Base-by-base conservation (phyloP, 192 early-diverging fungal genomes). In the Allomyces macrogynus region DNA sequence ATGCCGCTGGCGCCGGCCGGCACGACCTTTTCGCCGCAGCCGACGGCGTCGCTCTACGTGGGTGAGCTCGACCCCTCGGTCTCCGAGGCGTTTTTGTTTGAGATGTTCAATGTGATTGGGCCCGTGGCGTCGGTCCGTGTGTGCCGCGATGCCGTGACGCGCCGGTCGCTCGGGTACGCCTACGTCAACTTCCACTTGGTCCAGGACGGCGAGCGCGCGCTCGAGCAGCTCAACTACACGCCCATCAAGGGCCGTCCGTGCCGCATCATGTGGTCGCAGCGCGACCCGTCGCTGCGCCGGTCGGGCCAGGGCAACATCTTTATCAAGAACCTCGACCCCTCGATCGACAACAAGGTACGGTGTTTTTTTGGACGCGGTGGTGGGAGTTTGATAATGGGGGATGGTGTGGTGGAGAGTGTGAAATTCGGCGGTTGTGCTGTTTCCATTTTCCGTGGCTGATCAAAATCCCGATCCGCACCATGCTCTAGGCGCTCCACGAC, bases 181-280 rank as follows among this genome's bases (percentile, higher is more conserved):
- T 98, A 98, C 79, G 93, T 98, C 74, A 98, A 98, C 88, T 98
- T 86, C 83, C 89, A 92, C 78, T 89, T 88, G 77, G 79, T 83
- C 44, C 70, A 81, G 61, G 93, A 98, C 75, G 82, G 88, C 66
- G 88, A 95, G 77, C 84, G 87, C 71, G 95, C 95, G 63, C 76
- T 99, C 67, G 91, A 96, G 67, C 72, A 77, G 64, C 82, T 99
- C 65, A 99, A 99, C 89, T 99, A 95, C 80, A 88, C 89, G 67
- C 78, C 85, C 73, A 85, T 99, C 76, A 93, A 92, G 81, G 91
- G 86, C 67, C 86, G 87, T 72, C 81, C 91, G 62, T 95, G 95
- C 81, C 91, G 95, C 70, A 99, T 99, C 80, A 99, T 99, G 95
- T 99, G 93, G 93, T 95, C 92, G 54, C 91, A 99, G 81, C 89